Evolutionary conservation across 495 filamentous ascomycete genomes (phyloP).

Genomic region (Aspergillus diversus): DNA sequence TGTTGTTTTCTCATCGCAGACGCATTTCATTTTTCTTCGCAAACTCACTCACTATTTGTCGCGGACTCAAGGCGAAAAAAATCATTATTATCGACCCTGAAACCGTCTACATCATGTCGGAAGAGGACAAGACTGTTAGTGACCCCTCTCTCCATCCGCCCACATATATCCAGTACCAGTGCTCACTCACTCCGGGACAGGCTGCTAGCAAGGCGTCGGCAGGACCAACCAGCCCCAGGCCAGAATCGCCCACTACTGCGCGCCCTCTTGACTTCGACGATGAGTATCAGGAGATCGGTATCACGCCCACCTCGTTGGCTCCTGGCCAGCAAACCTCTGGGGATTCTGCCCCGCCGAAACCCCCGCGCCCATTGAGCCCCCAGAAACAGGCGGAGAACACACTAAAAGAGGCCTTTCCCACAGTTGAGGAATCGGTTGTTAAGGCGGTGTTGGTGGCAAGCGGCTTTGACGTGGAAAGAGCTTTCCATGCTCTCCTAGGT

Average conservation of each 20-base stretch:
- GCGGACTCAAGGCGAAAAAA: background rate
- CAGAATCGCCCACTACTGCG: slow-evolving; percentile 86
- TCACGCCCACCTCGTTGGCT: slow-evolving; percentile 42
- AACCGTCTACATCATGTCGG: slow-evolving; percentile 37
- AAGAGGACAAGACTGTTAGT: slow-evolving; percentile 47
- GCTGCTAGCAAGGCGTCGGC: slow-evolving; percentile 39
- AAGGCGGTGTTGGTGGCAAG: slow-evolving; percentile 88
- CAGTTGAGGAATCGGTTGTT: slow-evolving; percentile 77
- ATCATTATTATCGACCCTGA: background rate
- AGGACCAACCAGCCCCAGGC: slow-evolving; percentile 41
- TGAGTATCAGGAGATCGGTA: slow-evolving; percentile 69
- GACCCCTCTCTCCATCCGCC: slow-evolving; percentile 9
- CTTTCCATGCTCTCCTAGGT: slow-evolving; percentile 94
- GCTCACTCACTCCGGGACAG: slow-evolving; percentile 30
- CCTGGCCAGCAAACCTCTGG: slow-evolving; percentile 41
- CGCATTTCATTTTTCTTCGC: slow-evolving; percentile 15
- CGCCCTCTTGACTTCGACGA: slow-evolving; percentile 85
- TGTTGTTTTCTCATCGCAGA: slow-evolving; percentile 9
- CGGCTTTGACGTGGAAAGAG: slow-evolving; percentile 84
- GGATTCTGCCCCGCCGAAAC: slow-evolving; percentile 73
- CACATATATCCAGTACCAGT: slow-evolving; percentile 7
- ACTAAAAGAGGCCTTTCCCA: slow-evolving; percentile 91
- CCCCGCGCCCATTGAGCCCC: slow-evolving; percentile 81
- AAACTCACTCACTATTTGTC: background rate
- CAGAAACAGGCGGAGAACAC: slow-evolving; percentile 84